Percentiles rank a stretch among this genome's conserved stretches.
Conservation (phyloP, 306 rosid genomes). For the Pyrus betulifolia region DNA sequence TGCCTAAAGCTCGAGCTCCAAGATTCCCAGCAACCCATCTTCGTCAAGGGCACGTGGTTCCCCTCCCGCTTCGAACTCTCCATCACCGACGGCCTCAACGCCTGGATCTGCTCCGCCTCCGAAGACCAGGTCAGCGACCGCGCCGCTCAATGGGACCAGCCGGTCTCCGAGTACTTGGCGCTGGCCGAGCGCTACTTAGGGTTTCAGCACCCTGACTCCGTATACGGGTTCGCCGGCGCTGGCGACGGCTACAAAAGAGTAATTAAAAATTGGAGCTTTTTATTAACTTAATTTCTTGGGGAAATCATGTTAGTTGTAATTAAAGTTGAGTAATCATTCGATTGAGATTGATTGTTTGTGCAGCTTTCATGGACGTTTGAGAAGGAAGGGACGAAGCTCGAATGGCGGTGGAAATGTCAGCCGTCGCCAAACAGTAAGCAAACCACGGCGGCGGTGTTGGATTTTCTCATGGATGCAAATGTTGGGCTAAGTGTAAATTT, state of each 20-base stretch:
- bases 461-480: conserved; percentile 83
- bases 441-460: conserved; percentile 57
- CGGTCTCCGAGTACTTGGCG: conserved; percentile 45
- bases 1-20: conserved; percentile 52
- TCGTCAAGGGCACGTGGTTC: conserved; percentile 67
- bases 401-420: conserved; percentile 87
- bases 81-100: conserved; percentile 57
- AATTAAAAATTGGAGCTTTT: background rate
- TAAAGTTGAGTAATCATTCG: background rate
- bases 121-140: conserved; percentile 65
- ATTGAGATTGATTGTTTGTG: background rate
- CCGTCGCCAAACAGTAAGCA: conserved; percentile 52
- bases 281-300: background rate
- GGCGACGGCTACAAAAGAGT: conserved; percentile 65
- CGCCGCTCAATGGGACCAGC: conserved; percentile 92
- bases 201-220: conserved; percentile 62
- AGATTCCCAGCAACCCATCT: conserved; percentile 36
- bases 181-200: conserved; percentile 67
- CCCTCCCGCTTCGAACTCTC: conserved; percentile 51
- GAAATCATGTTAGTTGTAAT: background rate
- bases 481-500: conserved; percentile 51
- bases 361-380: conserved; percentile 89
- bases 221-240: conserved; percentile 59
- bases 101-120: conserved; percentile 69
- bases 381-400: conserved; percentile 70